Conservation (phyloP, 2,329 filamentous ascomycete genomes). For the Mycosphaerella sp. region DNA sequence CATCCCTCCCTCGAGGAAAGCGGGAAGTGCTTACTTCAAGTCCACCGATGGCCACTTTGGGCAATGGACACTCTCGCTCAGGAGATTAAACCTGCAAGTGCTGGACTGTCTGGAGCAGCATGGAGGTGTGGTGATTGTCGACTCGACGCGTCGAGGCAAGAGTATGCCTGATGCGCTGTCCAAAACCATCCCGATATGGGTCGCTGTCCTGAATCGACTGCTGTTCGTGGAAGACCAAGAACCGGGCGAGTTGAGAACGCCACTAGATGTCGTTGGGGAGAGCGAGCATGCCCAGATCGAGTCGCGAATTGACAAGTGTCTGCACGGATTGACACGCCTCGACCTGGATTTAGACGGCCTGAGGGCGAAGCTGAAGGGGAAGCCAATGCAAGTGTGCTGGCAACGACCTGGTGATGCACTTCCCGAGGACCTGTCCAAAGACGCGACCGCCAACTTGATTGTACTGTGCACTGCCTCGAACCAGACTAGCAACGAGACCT, state of each 20-base stretch:
- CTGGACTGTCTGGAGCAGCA: slow-evolving; percentile 58
- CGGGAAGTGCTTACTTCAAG: slow-evolving; percentile 86
- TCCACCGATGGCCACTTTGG: slow-evolving; percentile 91
- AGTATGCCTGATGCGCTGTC: slow-evolving; percentile 92
- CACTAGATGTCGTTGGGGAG: slow-evolving; percentile 62
- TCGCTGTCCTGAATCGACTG: slow-evolving; percentile 71
- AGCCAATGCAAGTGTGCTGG: slow-evolving; percentile 74
- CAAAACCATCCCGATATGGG: slow-evolving; percentile 94
- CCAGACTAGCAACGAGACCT: slow-evolving; percentile 63
- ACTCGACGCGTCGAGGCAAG: slow-evolving; percentile 89
- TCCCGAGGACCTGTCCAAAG: slow-evolving; percentile 32
- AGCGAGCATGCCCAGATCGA: slow-evolving; percentile 79
- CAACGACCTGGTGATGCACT: slow-evolving; percentile 59
- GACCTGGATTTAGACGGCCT: slow-evolving; percentile 53
- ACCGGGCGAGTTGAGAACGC: slow-evolving; percentile 58
- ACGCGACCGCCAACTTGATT: slow-evolving; percentile 55
- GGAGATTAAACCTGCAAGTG: slow-evolving; percentile 78
- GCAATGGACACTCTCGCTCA: slow-evolving; percentile 82
- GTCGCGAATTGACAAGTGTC: slow-evolving; percentile 51
- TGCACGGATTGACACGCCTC: slow-evolving; percentile 50
- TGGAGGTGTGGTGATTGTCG: slow-evolving; percentile 71
- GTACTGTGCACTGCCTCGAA: slow-evolving; percentile 82
- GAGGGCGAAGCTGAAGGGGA: slow-evolving; percentile 49
- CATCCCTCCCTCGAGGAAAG: slow-evolving; percentile 58
- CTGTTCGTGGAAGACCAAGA: slow-evolving; percentile 58